Percentiles rank a stretch among this genome's conserved stretches.
These are phyloP conservation scores for Solanum gandarillasii DNA, from an alignment of 257 asterid genomes.

Conservation along the genomic window DNA sequence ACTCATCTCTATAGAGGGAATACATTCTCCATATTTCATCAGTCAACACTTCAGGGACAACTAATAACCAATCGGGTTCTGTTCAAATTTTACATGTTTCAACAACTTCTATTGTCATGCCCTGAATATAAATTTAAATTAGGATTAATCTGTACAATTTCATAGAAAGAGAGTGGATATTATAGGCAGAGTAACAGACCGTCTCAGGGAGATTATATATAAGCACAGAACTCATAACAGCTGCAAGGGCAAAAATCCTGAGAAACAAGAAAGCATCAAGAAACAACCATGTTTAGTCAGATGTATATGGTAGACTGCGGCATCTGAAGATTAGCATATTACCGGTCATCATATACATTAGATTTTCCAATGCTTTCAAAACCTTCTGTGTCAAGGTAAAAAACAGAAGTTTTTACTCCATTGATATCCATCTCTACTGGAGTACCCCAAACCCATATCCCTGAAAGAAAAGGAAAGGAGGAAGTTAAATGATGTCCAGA, in stretches of 20 bases:
- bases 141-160: neutral
- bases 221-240: constrained; percentile 96
- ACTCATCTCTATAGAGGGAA: neutral
- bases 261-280: constrained; percentile 1
- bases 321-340: neutral
- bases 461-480: constrained; percentile 17
- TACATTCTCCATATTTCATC: neutral
- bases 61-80: neutral
- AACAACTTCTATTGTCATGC: neutral
- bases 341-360: constrained; percentile 97
- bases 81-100: neutral
- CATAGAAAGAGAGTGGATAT: neutral
- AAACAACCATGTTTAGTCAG: neutral
- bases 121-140: neutral
- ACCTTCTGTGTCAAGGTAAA: constrained; percentile 97
- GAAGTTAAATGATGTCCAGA: neutral
- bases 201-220: constrained; percentile 96
- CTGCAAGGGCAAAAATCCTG: constrained; percentile 96
- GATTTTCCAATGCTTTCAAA: constrained; percentile 99
- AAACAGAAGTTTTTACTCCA: constrained; percentile 86
- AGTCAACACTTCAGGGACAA: neutral
- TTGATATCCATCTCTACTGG: constrained; percentile 63
- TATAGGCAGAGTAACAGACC: constrained; percentile 43
- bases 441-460: constrained; percentile 98
- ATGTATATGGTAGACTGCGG: neutral